Base-by-base conservation (phyloP, 345 rosid genomes). In the Geranium brycei region DNA sequence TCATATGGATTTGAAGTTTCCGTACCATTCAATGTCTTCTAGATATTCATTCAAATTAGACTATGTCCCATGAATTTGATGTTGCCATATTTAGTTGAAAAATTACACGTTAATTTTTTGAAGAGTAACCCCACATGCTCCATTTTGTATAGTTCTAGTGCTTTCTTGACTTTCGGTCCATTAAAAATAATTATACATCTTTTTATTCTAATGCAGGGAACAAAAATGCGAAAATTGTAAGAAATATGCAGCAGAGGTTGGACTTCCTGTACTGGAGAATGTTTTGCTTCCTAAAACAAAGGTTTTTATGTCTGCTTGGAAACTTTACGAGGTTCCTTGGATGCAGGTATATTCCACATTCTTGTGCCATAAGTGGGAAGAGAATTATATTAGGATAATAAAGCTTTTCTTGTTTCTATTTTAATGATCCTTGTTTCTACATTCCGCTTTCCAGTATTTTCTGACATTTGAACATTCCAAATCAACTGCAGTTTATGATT, bases 221-320 rank as follows among this genome's bases (percentile, higher is more conserved):
- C 79, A 79, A 70, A 89, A 87, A 70, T 82, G 95, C 71, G 71
- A 68, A 71, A 81, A 32, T 68, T 83, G 95, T 77, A 77, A 81
- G 72, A 72, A 82, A 58, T 85, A 68, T 77, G 96, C 95, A 8
- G 72, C 85, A 64, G 87, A 87, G 73, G 75, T 64, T 68, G 95
- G 91, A 71, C 85, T 89, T 72, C 91, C 95, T 2, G 76, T 80
- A 64, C 75, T 89, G 67, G 72, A 77, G 51, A 85, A 89, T 64
- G 91, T 89, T 65, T 81, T 87, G 60, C 76, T 87, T 69, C 96
- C 93, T 1, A 89, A 87, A 73, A 82, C 93, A 16, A 85, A 75
- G 68, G 93, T 0, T 89, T 89, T 62, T 35, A 69, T 68, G 71
- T 81, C 69, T 85, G 91, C 87, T 70, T 87, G 74, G 91, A 85